Percentiles rank a stretch among this genome's conserved stretches.
These are phyloP conservation scores for Neurospora sp. DNA, from an alignment of 495 filamentous ascomycete genomes.

Conservation along the genomic window DNA sequence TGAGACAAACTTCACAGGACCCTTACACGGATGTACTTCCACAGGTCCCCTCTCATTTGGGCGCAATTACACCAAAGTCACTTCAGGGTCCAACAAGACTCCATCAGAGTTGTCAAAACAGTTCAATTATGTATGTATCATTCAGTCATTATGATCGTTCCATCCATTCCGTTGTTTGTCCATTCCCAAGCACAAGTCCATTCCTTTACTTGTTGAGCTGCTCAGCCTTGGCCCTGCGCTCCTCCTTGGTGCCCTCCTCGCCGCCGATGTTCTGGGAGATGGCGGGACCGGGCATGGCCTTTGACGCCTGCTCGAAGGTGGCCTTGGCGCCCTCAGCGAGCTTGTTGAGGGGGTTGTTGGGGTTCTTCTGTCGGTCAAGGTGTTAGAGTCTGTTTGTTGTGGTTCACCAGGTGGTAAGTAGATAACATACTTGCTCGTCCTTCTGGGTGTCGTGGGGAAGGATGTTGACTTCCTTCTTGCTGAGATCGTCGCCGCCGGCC, in stretches of 20 bases:
- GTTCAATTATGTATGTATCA: background rate
- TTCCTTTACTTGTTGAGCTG: slow-evolving; percentile 51
- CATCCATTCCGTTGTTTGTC: background rate
- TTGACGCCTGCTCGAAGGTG: slow-evolving; percentile 29
- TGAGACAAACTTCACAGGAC: background rate
- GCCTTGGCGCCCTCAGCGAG: slow-evolving; percentile 16
- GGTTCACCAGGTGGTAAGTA: background rate
- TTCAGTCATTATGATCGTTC: background rate
- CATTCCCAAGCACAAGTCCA: background rate
- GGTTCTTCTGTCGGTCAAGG: background rate
- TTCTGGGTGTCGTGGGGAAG: background rate
- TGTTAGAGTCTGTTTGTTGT: background rate
- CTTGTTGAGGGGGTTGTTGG: slow-evolving; percentile 14
- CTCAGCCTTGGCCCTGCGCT: slow-evolving; percentile 51
- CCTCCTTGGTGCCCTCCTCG: slow-evolving; percentile 55
- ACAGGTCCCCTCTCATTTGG: background rate
- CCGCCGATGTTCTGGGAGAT: slow-evolving; percentile 35
- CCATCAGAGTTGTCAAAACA: background rate
- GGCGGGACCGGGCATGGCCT: slow-evolving; percentile 41
- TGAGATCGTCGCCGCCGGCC: background rate
- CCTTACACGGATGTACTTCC: background rate
- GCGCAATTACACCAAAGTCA: background rate
- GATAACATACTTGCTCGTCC: background rate
- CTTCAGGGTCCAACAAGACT: background rate
- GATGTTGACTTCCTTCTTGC: background rate